Evolutionary conservation across 2,329 filamentous ascomycete species (phyloP).

Genomic region (Plectosphaerella cucumerina): DNA sequence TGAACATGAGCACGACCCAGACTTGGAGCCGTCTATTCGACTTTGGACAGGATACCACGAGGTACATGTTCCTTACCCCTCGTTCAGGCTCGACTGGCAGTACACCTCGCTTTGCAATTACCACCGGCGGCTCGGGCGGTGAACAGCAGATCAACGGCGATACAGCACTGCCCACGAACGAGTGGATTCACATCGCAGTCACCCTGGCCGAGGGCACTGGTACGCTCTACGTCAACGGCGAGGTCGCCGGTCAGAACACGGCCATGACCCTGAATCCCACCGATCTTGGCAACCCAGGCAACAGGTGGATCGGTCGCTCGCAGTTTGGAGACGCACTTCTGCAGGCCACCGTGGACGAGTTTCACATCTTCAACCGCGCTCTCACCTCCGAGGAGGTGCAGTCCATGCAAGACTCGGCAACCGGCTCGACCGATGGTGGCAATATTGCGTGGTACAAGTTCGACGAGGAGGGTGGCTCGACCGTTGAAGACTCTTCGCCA

Average conservation of each 20-base stretch:
- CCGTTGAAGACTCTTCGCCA: slow-evolving; percentile 12
- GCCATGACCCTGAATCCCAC: slow-evolving; percentile 12
- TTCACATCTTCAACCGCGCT: slow-evolving; percentile 15
- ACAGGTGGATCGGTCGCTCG: slow-evolving; percentile 17
- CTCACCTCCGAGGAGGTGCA: slow-evolving; percentile 11
- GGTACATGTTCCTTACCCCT: slow-evolving; percentile 16
- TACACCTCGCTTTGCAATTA: slow-evolving; percentile 15
- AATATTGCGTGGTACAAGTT: slow-evolving; percentile 17
- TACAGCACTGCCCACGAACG: slow-evolving; percentile 3
- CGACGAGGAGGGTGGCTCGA: slow-evolving; percentile 13
- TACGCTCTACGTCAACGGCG: slow-evolving; percentile 13
- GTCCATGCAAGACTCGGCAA: slow-evolving; percentile 12
- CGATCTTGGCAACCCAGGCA: slow-evolving; percentile 13
- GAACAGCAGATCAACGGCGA: slow-evolving; percentile 14
- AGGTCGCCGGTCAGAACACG: slow-evolving; percentile 10
- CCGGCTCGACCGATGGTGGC: slow-evolving; percentile 12
- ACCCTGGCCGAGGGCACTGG: slow-evolving; percentile 9
- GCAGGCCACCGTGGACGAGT: slow-evolving; percentile 15
- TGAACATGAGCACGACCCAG: slow-evolving; percentile 10
- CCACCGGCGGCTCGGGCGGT: slow-evolving; percentile 10
- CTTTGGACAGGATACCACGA: slow-evolving; percentile 13
- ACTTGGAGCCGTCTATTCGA: slow-evolving; percentile 14
- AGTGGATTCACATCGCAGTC: slow-evolving; percentile 16
- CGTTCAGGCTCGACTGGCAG: slow-evolving; percentile 3
- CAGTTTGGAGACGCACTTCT: slow-evolving; percentile 11